These are phyloP conservation scores for Colletotrichum noveboracense DNA, from an alignment of 2,329 filamentous ascomycete species.

Conservation along the genomic window DNA sequence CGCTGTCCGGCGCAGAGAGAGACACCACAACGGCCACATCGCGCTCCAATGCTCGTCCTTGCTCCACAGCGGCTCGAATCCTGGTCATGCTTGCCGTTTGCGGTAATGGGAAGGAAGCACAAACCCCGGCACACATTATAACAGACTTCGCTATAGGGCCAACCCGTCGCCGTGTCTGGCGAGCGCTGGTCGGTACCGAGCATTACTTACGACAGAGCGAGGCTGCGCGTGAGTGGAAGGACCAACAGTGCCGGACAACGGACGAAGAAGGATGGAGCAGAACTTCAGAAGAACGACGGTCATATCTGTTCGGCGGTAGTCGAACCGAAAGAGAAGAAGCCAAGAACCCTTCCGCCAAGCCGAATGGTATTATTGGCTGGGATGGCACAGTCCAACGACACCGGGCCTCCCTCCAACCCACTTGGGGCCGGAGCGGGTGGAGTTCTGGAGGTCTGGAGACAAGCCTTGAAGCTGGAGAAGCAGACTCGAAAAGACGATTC, in stretches of 20 bases:
- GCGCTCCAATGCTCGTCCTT: background rate
- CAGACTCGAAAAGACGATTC: background rate
- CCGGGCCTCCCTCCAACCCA: constrained; percentile 1
- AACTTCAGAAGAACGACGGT: background rate
- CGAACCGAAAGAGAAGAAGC: constrained; percentile 25
- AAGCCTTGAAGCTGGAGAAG: constrained; percentile 18
- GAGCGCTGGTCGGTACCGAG: background rate
- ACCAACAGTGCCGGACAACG: background rate
- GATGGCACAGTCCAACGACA: constrained; percentile 22
- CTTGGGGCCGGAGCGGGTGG: constrained; percentile 3
- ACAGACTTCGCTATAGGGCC: background rate
- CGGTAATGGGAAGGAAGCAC: background rate
- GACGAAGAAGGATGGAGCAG: background rate
- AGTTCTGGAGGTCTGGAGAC: constrained; percentile 10
- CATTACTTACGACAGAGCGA: background rate
- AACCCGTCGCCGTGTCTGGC: background rate
- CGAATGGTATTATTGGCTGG: constrained; percentile 11
- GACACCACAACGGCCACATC: background rate
- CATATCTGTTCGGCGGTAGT: constrained; percentile 28
- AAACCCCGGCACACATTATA: background rate
- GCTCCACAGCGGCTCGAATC: background rate
- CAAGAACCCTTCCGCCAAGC: constrained; percentile 2
- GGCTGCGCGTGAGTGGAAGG: background rate
- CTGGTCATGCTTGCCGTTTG: background rate
- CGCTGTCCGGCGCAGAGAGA: background rate